Conservation (phyloP, 768 basidiomycete species). For the Boletus reticulatus region DNA sequence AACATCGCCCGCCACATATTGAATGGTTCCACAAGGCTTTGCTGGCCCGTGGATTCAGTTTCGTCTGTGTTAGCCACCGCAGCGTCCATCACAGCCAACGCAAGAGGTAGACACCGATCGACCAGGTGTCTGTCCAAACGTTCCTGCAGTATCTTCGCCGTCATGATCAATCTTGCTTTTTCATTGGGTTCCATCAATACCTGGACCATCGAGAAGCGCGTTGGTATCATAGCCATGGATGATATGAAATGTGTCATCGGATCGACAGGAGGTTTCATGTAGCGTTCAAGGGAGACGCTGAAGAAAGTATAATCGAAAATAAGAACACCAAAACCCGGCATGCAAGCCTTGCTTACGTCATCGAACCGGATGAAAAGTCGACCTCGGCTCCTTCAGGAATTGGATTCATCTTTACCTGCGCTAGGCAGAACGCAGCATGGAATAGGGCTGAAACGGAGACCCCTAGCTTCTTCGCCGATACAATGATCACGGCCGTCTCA, state of each 20-base stretch:
- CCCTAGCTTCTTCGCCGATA: slow-evolving; percentile 8
- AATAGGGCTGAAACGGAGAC: slow-evolving; percentile 17
- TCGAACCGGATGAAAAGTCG: slow-evolving; percentile 8
- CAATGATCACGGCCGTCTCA: slow-evolving; percentile 12
- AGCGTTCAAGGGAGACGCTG: slow-evolving; percentile 19
- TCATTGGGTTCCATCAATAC: slow-evolving; percentile 8
- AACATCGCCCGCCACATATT: slow-evolving; percentile 9
- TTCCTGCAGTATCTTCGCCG: slow-evolving; percentile 10
- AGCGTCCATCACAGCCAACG: not conserved
- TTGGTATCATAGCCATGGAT: slow-evolving; percentile 10
- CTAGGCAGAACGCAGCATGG: slow-evolving; percentile 22
- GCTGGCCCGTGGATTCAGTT: not conserved
- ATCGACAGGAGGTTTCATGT: slow-evolving; percentile 15
- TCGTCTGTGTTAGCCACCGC: not conserved
- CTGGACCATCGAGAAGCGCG: slow-evolving; percentile 16
- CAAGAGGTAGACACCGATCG: slow-evolving; percentile 15
- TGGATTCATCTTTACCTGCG: slow-evolving; percentile 20
- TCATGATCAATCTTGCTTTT: slow-evolving; percentile 12
- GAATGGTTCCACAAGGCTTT: not conserved
- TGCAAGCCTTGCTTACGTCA: slow-evolving; percentile 12
- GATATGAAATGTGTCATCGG: slow-evolving; percentile 20
- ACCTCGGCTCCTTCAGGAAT: slow-evolving; percentile 9
- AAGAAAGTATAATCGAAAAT: too few species aligned
- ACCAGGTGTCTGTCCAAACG: slow-evolving; percentile 6
- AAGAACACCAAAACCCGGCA: not conserved